phyloP scores from a whole-genome alignment of 306 rosid genomes.

The Lotus japonicus region DNA sequence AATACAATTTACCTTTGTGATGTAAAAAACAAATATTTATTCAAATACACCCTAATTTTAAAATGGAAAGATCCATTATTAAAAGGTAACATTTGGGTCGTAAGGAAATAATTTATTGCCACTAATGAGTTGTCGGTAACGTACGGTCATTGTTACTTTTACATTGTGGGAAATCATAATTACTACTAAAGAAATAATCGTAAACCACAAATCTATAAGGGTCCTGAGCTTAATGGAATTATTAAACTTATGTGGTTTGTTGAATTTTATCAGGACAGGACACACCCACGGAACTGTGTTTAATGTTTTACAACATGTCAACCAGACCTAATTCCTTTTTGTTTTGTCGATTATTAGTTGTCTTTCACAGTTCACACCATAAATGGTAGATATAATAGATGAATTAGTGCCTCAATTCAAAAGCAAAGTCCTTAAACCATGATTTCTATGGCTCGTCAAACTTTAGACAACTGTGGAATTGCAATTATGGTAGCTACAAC shows the following conservation, averaged over 20 bases:
- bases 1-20: no score
- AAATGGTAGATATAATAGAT: background rate
- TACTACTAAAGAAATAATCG: background rate
- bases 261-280: background rate
- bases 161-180: background rate
- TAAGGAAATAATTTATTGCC: conserved; percentile 6
- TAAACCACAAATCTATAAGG: background rate
- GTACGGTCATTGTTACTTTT: background rate
- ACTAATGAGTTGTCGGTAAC: conserved; percentile 35
- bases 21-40: no score
- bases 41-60: background rate
- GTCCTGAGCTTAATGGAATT: background rate
- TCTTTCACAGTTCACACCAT: background rate
- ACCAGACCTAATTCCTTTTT: background rate
- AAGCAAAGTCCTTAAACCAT: background rate
- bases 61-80: conserved; percentile 23
- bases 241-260: background rate
- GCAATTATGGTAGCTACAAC: conserved; percentile 3
- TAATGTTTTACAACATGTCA: background rate
- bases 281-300: no score
- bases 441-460: background rate
- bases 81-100: conserved; percentile 8
- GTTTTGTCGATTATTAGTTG: no score
- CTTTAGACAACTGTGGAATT: background rate
- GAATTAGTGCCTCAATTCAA: background rate